Conservation (phyloP, 2,329 filamentous ascomycete genomes). For the Mycosphaerella sp. region DNA sequence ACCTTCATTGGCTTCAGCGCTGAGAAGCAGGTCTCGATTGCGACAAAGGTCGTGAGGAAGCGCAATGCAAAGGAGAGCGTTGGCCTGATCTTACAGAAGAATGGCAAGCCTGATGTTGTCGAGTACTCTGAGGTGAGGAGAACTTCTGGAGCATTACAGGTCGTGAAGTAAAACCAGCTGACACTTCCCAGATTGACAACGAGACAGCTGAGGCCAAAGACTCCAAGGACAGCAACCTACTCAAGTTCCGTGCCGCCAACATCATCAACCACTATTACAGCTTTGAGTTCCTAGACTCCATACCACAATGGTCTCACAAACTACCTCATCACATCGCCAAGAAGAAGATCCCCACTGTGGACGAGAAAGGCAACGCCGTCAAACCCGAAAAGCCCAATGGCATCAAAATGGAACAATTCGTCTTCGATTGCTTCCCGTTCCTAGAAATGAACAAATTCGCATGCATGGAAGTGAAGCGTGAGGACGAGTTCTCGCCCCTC, state of each 20-base stretch:
- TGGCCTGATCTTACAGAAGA: slow-evolving; percentile 88
- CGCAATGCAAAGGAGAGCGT: slow-evolving; percentile 94
- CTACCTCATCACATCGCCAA: slow-evolving; percentile 92
- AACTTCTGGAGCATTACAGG: slow-evolving; percentile 39
- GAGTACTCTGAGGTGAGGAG: slow-evolving; percentile 99
- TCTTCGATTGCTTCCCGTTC: slow-evolving; percentile 96
- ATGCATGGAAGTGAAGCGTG: slow-evolving; percentile 88
- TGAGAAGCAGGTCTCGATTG: slow-evolving; percentile 82
- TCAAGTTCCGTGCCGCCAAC: slow-evolving; percentile 96
- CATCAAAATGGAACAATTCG: slow-evolving; percentile 98
- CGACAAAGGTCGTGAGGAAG: slow-evolving; percentile 99
- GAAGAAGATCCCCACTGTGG: slow-evolving; percentile 93
- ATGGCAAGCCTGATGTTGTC: slow-evolving; percentile 92
- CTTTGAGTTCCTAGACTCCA: slow-evolving; percentile 82
- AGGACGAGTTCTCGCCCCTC: slow-evolving; percentile 95
- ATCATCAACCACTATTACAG: slow-evolving; percentile 99
- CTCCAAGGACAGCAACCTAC: slow-evolving; percentile 66
- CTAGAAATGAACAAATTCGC: slow-evolving; percentile 82
- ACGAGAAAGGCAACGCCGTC: slow-evolving; percentile 67
- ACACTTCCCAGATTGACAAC: neutral
- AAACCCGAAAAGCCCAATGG: slow-evolving; percentile 95
- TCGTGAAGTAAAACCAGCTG: neutral
- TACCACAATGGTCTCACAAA: slow-evolving; percentile 76
- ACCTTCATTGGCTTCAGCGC: slow-evolving; percentile 92
- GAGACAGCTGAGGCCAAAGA: slow-evolving; percentile 65